Base-by-base conservation (phyloP, 2,329 filamentous ascomycete species). In the Chaetomium sp. region DNA sequence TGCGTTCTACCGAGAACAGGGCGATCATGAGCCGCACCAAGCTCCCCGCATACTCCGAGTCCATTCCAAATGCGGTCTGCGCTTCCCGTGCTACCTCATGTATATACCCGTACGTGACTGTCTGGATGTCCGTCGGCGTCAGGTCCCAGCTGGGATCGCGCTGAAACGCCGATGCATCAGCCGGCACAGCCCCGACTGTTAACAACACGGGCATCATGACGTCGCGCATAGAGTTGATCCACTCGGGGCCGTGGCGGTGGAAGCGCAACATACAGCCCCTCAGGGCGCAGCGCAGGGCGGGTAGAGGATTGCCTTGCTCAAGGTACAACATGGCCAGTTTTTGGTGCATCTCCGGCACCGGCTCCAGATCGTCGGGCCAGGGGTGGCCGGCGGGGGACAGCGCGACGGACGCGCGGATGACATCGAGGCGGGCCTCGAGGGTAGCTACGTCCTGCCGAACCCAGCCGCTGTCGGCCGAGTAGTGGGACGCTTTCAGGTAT, bases 341-440 rank as follows among this genome's bases (percentile, higher is more conserved):
- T 42, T 62, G 54, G 32, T 61, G 65, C 7, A 62, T 58, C 4
- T 52, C 48, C 0, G 68, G 66, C 43, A 70, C 49, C 7, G 68
- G 68, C 41, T 68, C 67, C 36, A 68, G 54, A 44, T 63, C 57
- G 32, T 62, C 60, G 1, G 66, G 65, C 68, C 68, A 69, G 10
- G 56, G 11, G 51, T 59, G 53, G 40, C 35, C 54, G 5, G 58
- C 1, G 5, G 43, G 57, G 27, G 63, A 60, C 14, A 55, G 58
- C n/a, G 43, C 48, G 19, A 49, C 9, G 44, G 58, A 27, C 19
- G 19, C 19, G 19, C 19, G 54, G 50, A 64, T 52, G 38, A 52
- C 57, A n/a, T 53, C 54, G 8, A 68, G 43, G 37, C 52, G 47
- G 11, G 52, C 58, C 36, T 65, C 62, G 48, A 64, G 53, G 0